These are phyloP conservation scores for Puccinia sorghi DNA, from an alignment of 1,284 basidiomycete genomes.

Conservation along the genomic window DNA sequence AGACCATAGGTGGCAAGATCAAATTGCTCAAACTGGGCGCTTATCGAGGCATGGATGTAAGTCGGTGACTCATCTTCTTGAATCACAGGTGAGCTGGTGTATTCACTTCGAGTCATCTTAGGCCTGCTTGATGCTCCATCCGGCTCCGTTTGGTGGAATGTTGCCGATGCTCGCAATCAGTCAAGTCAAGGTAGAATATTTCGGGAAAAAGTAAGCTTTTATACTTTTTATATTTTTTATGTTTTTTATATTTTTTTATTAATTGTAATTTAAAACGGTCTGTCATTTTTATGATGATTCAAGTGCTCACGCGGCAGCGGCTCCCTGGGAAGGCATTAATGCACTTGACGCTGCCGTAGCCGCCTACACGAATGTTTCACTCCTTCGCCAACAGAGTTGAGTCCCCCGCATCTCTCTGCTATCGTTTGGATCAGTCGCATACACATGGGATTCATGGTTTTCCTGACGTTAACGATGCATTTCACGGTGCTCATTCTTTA, in stretches of 20 bases:
- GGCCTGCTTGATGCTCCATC: conserved; percentile 48
- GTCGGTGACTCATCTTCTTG: conserved; percentile 64
- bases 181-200: conserved; percentile 59
- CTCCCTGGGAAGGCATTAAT: conserved; percentile 80
- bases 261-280: not conserved
- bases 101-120: conserved; percentile 14
- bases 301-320: conserved; percentile 57
- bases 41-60: conserved; percentile 74
- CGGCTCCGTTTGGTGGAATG: conserved; percentile 43
- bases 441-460: not conserved
- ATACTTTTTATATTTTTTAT: not conserved
- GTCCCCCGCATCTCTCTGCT: conserved; percentile 63
- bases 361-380: conserved; percentile 73
- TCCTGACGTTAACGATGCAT: not conserved
- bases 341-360: conserved; percentile 80
- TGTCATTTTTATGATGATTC: not conserved
- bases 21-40: conserved; percentile 70
- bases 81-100: not conserved
- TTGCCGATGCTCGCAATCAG: conserved; percentile 65
- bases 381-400: conserved; percentile 72
- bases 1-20: conserved; percentile 75
- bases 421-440: not conserved
- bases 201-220: conserved; percentile 50
- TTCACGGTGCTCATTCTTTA: not conserved
- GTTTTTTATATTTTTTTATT: not conserved